These are phyloP conservation scores for Tolypocladium ovalisporum DNA, from an alignment of 2,329 filamentous ascomycete species.

Conservation along the genomic window DNA sequence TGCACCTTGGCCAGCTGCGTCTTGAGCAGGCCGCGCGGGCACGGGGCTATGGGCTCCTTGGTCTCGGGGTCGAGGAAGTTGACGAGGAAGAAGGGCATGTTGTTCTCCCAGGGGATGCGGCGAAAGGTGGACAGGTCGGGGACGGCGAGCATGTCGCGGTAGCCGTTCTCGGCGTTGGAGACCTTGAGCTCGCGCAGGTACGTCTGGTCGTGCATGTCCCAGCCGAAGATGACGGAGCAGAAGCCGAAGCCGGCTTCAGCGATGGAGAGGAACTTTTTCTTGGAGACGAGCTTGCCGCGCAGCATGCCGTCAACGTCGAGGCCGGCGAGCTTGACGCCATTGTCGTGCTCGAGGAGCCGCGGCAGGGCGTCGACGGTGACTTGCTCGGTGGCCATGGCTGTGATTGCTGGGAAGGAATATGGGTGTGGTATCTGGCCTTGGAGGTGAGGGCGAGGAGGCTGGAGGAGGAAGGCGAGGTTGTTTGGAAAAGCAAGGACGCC, in stretches of 20 bases:
- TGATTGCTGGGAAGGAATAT: neutral
- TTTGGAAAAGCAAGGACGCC: neutral
- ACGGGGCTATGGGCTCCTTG: constrained; percentile 59
- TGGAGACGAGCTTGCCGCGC: constrained; percentile 83
- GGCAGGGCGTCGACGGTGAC: constrained; percentile 56
- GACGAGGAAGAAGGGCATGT: constrained; percentile 77
- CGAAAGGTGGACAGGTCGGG: constrained; percentile 70
- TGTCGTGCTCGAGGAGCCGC: constrained; percentile 57
- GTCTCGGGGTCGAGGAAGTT: constrained; percentile 78
- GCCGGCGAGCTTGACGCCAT: constrained; percentile 76
- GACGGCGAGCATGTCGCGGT: constrained; percentile 73
- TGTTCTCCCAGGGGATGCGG: constrained; percentile 82
- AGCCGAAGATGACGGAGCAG: constrained; percentile 89
- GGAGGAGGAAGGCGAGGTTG: neutral
- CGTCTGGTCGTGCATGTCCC: constrained; percentile 93
- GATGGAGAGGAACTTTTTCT: constrained; percentile 83
- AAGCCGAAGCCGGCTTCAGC: constrained; percentile 79
- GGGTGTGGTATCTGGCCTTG: neutral
- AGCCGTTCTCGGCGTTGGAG: constrained; percentile 85
- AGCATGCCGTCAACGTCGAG: constrained; percentile 80
- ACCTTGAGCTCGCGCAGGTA: constrained; percentile 78
- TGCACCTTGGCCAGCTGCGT: constrained; percentile 56
- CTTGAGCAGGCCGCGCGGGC: constrained; percentile 66
- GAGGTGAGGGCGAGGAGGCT: neutral
- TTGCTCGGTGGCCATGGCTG: constrained; percentile 1